Base-by-base conservation (phyloP, 257 asterid genomes). In the Primulina eburnea region DNA sequence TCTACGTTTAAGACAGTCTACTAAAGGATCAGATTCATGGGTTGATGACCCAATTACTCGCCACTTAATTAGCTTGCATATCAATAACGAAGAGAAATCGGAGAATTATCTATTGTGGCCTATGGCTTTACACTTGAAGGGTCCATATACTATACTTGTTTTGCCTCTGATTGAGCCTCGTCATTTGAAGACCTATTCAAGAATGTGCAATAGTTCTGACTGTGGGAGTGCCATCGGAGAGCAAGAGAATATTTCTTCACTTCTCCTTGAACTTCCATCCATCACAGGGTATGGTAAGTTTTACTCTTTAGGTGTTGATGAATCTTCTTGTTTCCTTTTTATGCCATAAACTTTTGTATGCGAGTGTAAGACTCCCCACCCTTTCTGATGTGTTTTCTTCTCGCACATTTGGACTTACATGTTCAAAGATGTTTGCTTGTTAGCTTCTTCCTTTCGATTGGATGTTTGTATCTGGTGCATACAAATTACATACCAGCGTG, bases 251-350 rank as follows among this genome's bases (percentile, higher is more conserved):
- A 59, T 93, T 71, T 89, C 96, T 68, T 79, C 90, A 37, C 83
- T 93, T 69, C 83, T 92, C 50, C 85, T 90, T 62, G 88, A 86
- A 76, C 97, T 90, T 78, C 97, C 97, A 58, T 88, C 95, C 87
- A 87, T 93, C 90, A 92, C 98, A 83, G 98, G 97, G 98, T 93
- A 90, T 76, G 97, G 93, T 84, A 81, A 85, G 88, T 83, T 81
- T 62, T 76, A 67, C 38, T 69, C 16, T 76, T 78, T 76, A 32
- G 62, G n/a, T 72, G 67, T 71, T 67, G 64, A 56, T 68, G 32
- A 37, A 50, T 40, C 40, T 16, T 63, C 60, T 56, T 18, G 63
- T 67, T 8, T 24, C 16, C 38, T 59, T 72, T 20, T 73, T 60
- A 59, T 73, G 26, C 56, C 55, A 40, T 69, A 26, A 57, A 18